Evolutionary conservation across 2,329 filamentous ascomycete genomes (phyloP).

Genomic region (Verticillium zaregamsianum): DNA sequence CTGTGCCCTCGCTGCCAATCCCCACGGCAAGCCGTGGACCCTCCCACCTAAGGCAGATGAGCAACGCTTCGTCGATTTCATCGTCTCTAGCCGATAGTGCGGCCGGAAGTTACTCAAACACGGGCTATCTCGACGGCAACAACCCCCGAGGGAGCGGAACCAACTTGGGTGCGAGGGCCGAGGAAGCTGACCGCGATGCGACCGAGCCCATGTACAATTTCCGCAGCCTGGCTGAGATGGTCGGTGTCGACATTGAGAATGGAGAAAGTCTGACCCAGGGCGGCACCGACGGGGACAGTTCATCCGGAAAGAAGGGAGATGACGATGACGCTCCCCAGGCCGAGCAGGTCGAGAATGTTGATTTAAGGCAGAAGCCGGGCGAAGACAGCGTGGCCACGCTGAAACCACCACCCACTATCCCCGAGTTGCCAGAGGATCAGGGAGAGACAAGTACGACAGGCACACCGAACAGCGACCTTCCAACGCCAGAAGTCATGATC

Average conservation of each 20-base stretch:
- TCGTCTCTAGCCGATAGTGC: slow-evolving; percentile 72
- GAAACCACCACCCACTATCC: slow-evolving; percentile 7
- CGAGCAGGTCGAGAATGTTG: slow-evolving; percentile 27
- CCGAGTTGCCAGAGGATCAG: slow-evolving; percentile 25
- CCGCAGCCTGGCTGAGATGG: slow-evolving; percentile 77
- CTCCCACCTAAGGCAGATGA: slow-evolving; percentile 76
- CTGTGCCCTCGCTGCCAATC: slow-evolving; percentile 37
- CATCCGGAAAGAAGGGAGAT: slow-evolving; percentile 21
- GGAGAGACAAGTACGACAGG: slow-evolving; percentile 16
- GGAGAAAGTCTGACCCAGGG: slow-evolving; percentile 28
- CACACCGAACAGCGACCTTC: slow-evolving; percentile 11
- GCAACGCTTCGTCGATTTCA: slow-evolving; percentile 77
- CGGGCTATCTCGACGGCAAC: slow-evolving; percentile 32
- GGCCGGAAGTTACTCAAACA: slow-evolving; percentile 44
- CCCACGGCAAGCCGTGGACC: slow-evolving; percentile 52
- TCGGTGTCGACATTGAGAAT: slow-evolving; percentile 60
- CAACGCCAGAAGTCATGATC: slow-evolving; percentile 41
- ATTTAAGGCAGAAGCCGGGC: slow-evolving; percentile 15
- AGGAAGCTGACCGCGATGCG: slow-evolving; percentile 46
- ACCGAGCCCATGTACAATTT: slow-evolving; percentile 90
- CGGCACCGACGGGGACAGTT: slow-evolving; percentile 13
- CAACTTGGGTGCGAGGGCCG: slow-evolving; percentile 42
- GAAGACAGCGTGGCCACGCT: slow-evolving; percentile 12
- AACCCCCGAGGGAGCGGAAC: slow-evolving; percentile 52
- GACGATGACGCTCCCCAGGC: slow-evolving; percentile 27